Evolutionary conservation across 2,329 filamentous ascomycete species (phyloP).

Genomic region (Trichophyton benhamiae): DNA sequence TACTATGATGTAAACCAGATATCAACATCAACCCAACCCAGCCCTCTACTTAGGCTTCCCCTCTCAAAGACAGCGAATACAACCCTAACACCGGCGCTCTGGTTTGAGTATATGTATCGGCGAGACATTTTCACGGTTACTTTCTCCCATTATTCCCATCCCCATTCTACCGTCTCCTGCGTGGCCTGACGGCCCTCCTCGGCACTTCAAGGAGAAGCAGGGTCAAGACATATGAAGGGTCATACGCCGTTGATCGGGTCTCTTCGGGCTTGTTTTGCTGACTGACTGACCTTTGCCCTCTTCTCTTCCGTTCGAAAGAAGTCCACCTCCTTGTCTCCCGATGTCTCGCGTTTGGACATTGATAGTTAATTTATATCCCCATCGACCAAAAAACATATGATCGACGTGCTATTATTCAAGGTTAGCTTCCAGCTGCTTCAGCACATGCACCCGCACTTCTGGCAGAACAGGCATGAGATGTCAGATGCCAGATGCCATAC

Average conservation of each 20-base stretch:
- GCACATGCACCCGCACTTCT: neutral
- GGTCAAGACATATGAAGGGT: neutral
- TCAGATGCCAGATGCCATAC: too few species aligned
- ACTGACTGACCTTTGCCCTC: too few species aligned
- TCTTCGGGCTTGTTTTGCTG: neutral
- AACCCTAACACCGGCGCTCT: neutral
- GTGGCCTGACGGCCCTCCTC: neutral
- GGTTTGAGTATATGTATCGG: neutral
- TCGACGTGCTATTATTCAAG: neutral
- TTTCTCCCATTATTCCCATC: neutral
- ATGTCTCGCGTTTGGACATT: neutral
- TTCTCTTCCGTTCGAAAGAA: too few species aligned
- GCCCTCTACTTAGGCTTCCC: too few species aligned
- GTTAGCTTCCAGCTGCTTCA: neutral
- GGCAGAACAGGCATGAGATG: neutral
- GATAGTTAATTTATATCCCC: neutral
- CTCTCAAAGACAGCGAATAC: neutral
- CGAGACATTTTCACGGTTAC: neutral
- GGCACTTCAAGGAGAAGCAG: neutral
- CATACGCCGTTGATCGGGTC: neutral
- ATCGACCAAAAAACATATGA: neutral
- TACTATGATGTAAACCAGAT: neutral
- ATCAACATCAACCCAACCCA: neutral
- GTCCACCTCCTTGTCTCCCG: neutral
- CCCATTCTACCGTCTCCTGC: neutral